A percentile compares a stretch with the other conserved stretches of the same genome.
These are phyloP conservation scores for Canariomyces notabilis DNA, from an alignment of 2,329 filamentous ascomycete genomes.

Conservation along the genomic window DNA sequence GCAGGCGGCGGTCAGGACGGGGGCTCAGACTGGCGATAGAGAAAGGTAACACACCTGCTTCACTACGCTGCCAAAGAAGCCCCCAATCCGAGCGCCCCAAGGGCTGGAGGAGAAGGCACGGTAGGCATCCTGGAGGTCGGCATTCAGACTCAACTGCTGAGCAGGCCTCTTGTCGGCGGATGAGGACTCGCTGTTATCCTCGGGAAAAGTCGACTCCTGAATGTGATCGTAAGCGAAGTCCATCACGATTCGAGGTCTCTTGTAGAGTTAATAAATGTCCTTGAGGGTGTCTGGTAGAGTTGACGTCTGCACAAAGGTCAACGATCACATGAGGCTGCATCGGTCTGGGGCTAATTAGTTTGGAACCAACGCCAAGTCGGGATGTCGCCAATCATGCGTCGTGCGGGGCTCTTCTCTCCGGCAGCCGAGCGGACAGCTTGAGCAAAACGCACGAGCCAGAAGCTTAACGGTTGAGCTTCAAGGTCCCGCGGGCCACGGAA, in stretches of 20 bases:
- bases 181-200: constrained; percentile 39
- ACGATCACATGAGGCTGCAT: neutral
- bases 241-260: constrained; percentile 49
- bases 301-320: neutral
- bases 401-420: neutral
- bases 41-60: constrained; percentile 63
- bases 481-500: no score
- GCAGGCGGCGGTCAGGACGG: neutral
- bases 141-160: constrained; percentile 60
- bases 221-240: constrained; percentile 98
- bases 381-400: neutral
- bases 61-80: constrained; percentile 84
- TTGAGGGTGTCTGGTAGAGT: neutral
- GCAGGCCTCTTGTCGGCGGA: constrained; percentile 40
- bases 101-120: constrained; percentile 85
- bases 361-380: neutral
- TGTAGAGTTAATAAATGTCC: neutral
- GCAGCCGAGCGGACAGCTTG: neutral
- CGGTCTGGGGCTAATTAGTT: neutral
- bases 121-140: constrained; percentile 91
- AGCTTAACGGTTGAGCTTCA: neutral
- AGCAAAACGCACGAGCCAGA: neutral
- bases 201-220: constrained; percentile 70
- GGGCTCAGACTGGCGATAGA: neutral
- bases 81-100: constrained; percentile 85